Evolutionary conservation across 176 grass and related monocot genomes (phyloP).

Genomic region (Oryza officinalis): DNA sequence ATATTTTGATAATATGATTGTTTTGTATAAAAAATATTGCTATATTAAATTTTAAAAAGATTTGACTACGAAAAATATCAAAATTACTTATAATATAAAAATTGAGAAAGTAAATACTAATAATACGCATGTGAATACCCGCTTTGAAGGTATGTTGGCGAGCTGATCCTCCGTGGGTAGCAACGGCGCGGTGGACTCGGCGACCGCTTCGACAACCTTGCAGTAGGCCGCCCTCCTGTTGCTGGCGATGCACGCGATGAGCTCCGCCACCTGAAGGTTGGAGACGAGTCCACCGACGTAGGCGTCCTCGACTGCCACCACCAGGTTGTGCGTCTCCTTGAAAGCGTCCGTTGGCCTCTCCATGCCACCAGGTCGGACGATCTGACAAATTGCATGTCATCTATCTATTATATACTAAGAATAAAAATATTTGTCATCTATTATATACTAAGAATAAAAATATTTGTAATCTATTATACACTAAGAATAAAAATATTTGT

Average conservation of each 20-base stretch:
- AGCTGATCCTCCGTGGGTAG: conserved; percentile 81
- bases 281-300: conserved; percentile 86
- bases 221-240: conserved; percentile 68
- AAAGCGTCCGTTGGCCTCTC: conserved; percentile 88
- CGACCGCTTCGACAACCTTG: conserved; percentile 79
- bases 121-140: conserved; percentile 13
- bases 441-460: too few relatives aligned
- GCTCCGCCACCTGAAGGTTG: conserved; percentile 93
- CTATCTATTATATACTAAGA: too few relatives aligned
- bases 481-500: too few relatives aligned
- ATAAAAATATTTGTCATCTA: too few relatives aligned
- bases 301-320: conserved; percentile 73
- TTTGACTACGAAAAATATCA: too few relatives aligned
- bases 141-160: conserved; percentile 56
- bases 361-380: conserved; percentile 92
- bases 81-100: too few relatives aligned
- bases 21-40: too few relatives aligned
- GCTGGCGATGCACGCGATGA: conserved; percentile 68
- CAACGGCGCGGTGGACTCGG: conserved; percentile 76
- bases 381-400: conserved; percentile 29
- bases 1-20: too few relatives aligned
- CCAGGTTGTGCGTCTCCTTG: conserved; percentile 95
- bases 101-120: too few relatives aligned
- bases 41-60: too few relatives aligned
- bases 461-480: too few relatives aligned